These are phyloP conservation scores for Aspergillus carbonarius DNA, from an alignment of 2,329 filamentous ascomycete species.

Conservation along the genomic window DNA sequence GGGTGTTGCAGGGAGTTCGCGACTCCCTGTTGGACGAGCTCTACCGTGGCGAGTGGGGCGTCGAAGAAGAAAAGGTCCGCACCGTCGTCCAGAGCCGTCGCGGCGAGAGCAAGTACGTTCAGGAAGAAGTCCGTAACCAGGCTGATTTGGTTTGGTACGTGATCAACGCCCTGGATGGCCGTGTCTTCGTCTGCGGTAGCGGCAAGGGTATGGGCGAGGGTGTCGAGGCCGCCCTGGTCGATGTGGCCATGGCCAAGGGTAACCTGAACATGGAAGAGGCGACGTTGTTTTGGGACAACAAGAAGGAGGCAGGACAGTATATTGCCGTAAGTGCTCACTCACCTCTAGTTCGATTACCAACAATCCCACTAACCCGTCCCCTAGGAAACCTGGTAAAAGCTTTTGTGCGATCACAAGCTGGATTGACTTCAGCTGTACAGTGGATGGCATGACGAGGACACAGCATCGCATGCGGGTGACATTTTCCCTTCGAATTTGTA, in stretches of 20 bases:
- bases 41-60: conserved; percentile 94
- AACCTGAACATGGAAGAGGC: conserved; percentile 81
- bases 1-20: conserved; percentile 92
- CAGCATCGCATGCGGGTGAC: conserved; percentile 1
- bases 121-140: conserved; percentile 88
- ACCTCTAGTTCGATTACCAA: not conserved
- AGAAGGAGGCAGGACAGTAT: conserved; percentile 91
- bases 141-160: conserved; percentile 98
- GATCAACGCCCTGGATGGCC: conserved; percentile 91
- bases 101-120: conserved; percentile 85
- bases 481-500: not conserved
- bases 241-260: conserved; percentile 91
- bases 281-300: conserved; percentile 81
- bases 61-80: conserved; percentile 84
- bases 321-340: conserved; percentile 63
- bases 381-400: conserved; percentile 38
- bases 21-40: conserved; percentile 94
- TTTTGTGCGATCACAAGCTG: not conserved
- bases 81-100: conserved; percentile 73
- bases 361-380: conserved; percentile 1
- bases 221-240: conserved; percentile 80
- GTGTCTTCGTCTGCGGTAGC: conserved; percentile 94
- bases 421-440: conserved; percentile 8
- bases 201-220: conserved; percentile 97
- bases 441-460: not conserved